Percentiles rank a stretch among this genome's conserved stretches.
These are phyloP conservation scores for Prunus salicina DNA, from an alignment of 306 rosid genomes.

Conservation along the genomic window DNA sequence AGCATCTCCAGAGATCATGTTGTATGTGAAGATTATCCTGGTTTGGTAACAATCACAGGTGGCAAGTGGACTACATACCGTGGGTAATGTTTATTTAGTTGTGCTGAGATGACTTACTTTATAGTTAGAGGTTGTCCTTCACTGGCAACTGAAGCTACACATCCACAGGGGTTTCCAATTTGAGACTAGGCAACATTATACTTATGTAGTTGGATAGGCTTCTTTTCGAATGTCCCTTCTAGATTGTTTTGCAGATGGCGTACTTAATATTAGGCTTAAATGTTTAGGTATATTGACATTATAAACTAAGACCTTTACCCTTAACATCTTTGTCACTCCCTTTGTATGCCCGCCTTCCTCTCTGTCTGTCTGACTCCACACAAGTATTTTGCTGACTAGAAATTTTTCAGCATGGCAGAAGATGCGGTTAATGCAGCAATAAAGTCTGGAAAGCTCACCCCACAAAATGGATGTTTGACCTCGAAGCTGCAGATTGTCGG, in stretches of 20 bases:
- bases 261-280: not conserved
- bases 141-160: not conserved
- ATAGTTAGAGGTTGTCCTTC: constrained; percentile 25
- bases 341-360: not conserved
- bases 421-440: constrained; percentile 94
- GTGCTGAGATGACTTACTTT: constrained; percentile 21
- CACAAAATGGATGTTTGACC: constrained; percentile 64
- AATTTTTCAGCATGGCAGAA: constrained; percentile 95
- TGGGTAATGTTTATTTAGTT: constrained; percentile 49
- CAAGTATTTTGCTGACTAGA: constrained; percentile 29
- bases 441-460: constrained; percentile 83
- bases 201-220: not conserved
- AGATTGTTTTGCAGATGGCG: not conserved
- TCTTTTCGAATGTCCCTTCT: not conserved
- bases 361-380: constrained; percentile 6
- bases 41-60: constrained; percentile 95
- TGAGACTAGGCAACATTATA: not conserved
- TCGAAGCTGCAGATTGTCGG: constrained; percentile 61
- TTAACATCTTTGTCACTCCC: not conserved
- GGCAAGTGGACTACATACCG: constrained; percentile 99
- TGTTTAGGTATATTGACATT: not conserved
- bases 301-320: not conserved
- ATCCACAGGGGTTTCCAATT: not conserved
- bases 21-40: constrained; percentile 97
- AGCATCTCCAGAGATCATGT: constrained; percentile 96